phyloP scores from a whole-genome alignment of 2,329 filamentous ascomycete species.

The Colletotrichum eleusines region DNA sequence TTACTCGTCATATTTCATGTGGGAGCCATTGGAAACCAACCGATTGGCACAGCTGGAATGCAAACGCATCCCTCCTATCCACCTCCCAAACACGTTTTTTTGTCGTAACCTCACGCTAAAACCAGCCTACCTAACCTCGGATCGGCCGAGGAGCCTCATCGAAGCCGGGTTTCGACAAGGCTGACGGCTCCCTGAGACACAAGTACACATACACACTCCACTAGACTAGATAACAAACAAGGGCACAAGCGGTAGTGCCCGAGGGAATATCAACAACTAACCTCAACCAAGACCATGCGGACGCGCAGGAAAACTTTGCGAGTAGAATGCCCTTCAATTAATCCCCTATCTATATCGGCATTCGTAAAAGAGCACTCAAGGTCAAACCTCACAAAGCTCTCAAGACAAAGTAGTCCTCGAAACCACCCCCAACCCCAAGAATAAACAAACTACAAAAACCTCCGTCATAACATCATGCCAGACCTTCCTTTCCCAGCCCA shows the following conservation, averaged over 20 bases:
- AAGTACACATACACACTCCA: background rate
- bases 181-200: conserved; percentile 9
- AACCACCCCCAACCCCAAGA: background rate
- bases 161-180: conserved; percentile 12
- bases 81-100: background rate
- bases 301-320: background rate
- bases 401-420: background rate
- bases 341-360: conserved; percentile 24
- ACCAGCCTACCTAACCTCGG: background rate
- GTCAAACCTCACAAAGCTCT: background rate
- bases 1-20: conserved; percentile 12
- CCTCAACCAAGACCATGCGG: background rate
- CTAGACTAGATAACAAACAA: background rate
- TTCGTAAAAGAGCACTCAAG: conserved; percentile 7
- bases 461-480: conserved; percentile 24
- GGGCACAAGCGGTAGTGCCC: background rate
- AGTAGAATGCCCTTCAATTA: conserved; percentile 33
- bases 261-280: conserved; percentile 2
- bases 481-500: background rate
- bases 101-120: background rate
- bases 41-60: conserved; percentile 31
- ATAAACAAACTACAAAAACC: background rate
- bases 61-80: background rate
- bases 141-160: conserved; percentile 28
- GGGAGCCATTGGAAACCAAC: conserved; percentile 20